Evolutionary conservation across 352 stramenopile species (phyloP).

Genomic region (Phytophthora chlamydospora): DNA sequence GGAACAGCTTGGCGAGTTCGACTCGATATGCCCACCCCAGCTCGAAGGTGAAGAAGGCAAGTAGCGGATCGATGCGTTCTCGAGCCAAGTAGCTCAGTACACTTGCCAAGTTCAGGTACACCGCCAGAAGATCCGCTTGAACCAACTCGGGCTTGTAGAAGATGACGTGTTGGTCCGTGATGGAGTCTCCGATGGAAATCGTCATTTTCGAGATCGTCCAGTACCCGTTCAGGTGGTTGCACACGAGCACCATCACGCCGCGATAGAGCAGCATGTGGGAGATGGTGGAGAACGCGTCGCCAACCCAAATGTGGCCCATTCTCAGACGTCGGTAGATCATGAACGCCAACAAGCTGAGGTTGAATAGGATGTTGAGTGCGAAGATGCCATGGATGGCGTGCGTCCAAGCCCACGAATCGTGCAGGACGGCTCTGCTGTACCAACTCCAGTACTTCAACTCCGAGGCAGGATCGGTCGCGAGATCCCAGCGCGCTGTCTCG

Average conservation of each 20-base stretch:
- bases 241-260: constrained; percentile 38
- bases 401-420: constrained; percentile 54
- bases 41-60: constrained; percentile 36
- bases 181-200: constrained; percentile 23
- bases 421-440: constrained; percentile 36
- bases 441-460: constrained; percentile 38
- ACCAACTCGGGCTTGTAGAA: constrained; percentile 39
- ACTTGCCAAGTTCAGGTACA: constrained; percentile 38
- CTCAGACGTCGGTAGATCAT: constrained; percentile 38
- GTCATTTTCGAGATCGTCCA: constrained; percentile 42
- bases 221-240: constrained; percentile 42
- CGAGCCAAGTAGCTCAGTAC: constrained; percentile 30
- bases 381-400: constrained; percentile 46
- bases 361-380: constrained; percentile 30
- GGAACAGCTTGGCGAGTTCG: constrained; percentile 16
- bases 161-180: constrained; percentile 26
- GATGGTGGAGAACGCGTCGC: constrained; percentile 46
- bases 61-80: constrained; percentile 38
- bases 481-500: constrained; percentile 33
- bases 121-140: constrained; percentile 37
- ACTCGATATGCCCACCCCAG: constrained; percentile 29
- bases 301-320: constrained; percentile 44
- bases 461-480: constrained; percentile 24
- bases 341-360: constrained; percentile 36
- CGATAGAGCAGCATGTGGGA: constrained; percentile 41